These are phyloP conservation scores for Pichia scutulata DNA, from an alignment of 805 yeast genomes.

Conservation along the genomic window DNA sequence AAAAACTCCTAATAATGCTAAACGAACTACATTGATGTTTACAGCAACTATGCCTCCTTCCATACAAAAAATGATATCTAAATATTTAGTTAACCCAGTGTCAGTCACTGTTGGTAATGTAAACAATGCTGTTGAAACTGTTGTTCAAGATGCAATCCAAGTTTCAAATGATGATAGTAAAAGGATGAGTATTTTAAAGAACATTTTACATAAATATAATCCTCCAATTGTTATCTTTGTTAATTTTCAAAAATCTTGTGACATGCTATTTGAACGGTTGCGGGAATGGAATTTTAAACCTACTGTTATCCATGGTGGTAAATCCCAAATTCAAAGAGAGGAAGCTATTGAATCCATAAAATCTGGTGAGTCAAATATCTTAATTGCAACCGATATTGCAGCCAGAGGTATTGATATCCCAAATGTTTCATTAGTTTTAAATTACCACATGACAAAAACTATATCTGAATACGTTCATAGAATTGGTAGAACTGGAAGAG, in stretches of 20 bases:
- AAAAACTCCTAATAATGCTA: conserved; percentile 17
- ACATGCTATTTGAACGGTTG: conserved; percentile 49
- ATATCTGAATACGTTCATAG: conserved; percentile 87
- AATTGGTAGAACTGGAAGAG: conserved; percentile 95
- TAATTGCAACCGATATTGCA: conserved; percentile 92
- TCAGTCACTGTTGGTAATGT: conserved; percentile 60
- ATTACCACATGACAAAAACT: conserved; percentile 72
- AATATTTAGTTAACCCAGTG: conserved; percentile 55
- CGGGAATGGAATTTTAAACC: conserved; percentile 38
- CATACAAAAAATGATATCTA: conserved; percentile 58
- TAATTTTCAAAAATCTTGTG: conserved; percentile 69
- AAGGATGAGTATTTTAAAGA: conserved; percentile 36
- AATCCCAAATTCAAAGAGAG: conserved; percentile 80
- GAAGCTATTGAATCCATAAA: conserved; percentile 57
- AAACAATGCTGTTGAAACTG: conserved; percentile 59
- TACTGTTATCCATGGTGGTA: conserved; percentile 77
- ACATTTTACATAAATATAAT: conserved; percentile 36
- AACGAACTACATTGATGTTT: conserved; percentile 78
- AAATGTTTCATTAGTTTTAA: conserved; percentile 75
- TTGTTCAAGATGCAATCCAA: conserved; percentile 61
- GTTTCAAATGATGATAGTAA: conserved; percentile 35
- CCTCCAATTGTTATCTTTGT: conserved; percentile 77
- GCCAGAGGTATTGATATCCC: conserved; percentile 95
- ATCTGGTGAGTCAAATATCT: conserved; percentile 45
- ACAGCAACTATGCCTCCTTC: conserved; percentile 86